These are phyloP conservation scores for Fraxinus excelsior DNA, from an alignment of 257 asterid species.

Conservation along the genomic window DNA sequence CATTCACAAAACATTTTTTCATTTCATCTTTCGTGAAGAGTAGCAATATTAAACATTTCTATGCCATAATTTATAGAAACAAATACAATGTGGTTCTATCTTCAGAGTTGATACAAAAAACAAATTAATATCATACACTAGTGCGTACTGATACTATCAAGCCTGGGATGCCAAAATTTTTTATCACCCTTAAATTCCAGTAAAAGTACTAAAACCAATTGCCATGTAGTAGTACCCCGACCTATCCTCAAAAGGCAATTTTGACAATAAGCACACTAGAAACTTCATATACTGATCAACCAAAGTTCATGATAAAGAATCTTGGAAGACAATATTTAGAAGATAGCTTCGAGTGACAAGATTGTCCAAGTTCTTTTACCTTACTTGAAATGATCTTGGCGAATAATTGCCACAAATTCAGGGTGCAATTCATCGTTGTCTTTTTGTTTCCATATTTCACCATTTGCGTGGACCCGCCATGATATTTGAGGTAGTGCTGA, in stretches of 20 bases:
- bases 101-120: neutral
- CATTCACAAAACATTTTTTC: too few relatives aligned
- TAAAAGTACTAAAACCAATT: too few relatives aligned
- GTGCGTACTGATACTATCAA: neutral
- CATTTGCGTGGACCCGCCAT: conserved; percentile 73
- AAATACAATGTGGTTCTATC: neutral
- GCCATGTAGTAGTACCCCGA: neutral
- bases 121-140: neutral
- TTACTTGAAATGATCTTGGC: conserved; percentile 67
- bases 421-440: conserved; percentile 55
- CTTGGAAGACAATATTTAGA: neutral
- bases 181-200: neutral
- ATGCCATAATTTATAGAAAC: too few relatives aligned
- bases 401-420: conserved; percentile 58
- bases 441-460: conserved; percentile 85
- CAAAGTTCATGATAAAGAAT: conserved; percentile 4
- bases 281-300: neutral
- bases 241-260: neutral
- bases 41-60: too few relatives aligned
- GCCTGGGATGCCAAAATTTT: neutral
- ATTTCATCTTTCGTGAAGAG: too few relatives aligned
- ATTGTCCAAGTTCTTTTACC: conserved; percentile 4
- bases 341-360: neutral
- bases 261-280: too few relatives aligned
- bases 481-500: conserved; percentile 76